Percentiles rank a stretch among this genome's conserved stretches.
Conservation (phyloP, 2,329 filamentous ascomycete genomes). For the Ceratocystis lukuohia region DNA sequence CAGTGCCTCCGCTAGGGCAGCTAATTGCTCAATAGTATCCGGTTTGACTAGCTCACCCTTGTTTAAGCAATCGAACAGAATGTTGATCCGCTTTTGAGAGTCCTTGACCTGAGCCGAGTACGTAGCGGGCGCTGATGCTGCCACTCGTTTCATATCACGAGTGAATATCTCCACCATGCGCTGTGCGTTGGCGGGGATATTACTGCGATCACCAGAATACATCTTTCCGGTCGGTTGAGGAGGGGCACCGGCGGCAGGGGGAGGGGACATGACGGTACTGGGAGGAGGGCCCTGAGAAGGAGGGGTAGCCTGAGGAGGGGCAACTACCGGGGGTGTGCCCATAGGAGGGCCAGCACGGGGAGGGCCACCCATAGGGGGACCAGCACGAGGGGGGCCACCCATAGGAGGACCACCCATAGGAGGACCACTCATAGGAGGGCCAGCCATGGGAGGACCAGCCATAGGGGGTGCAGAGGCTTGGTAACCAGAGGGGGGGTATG, state of each 20-base stretch:
- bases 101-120: constrained; percentile 86
- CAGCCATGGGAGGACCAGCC: constrained; percentile 30
- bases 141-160: constrained; percentile 78
- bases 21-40: constrained; percentile 57
- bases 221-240: constrained; percentile 38
- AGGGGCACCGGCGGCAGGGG: constrained; percentile 34
- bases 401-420: constrained; percentile 19
- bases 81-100: constrained; percentile 79
- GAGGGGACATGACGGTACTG: constrained; percentile 25
- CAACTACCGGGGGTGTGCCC: constrained; percentile 25
- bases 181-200: constrained; percentile 67
- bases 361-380: constrained; percentile 23
- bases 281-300: constrained; percentile 18
- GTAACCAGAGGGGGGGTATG: constrained; percentile 20
- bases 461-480: constrained; percentile 34
- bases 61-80: constrained; percentile 95
- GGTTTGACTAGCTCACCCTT: constrained; percentile 81
- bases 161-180: constrained; percentile 69
- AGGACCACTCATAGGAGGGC: constrained; percentile 25
- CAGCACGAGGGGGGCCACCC: constrained; percentile 30
- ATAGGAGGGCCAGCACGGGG: constrained; percentile 19
- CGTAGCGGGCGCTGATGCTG: constrained; percentile 67
- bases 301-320: constrained; percentile 7
- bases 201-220: constrained; percentile 64
- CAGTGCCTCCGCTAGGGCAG: constrained; percentile 51